These are phyloP conservation scores for Clavariopsis aquatica DNA, from an alignment of 495 filamentous ascomycete species.

Conservation along the genomic window DNA sequence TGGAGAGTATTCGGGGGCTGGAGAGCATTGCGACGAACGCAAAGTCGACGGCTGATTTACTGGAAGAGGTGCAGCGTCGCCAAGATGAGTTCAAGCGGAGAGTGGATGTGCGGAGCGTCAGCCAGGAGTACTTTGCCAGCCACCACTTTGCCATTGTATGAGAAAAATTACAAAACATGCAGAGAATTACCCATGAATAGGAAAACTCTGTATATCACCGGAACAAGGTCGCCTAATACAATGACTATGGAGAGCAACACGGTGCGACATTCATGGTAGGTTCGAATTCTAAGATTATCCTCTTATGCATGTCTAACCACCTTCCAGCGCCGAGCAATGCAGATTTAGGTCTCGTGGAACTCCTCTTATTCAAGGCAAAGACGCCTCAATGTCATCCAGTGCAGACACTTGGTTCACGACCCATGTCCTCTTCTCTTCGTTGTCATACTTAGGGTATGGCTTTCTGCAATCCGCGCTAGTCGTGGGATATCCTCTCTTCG, in stretches of 20 bases:
- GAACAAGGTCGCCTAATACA: too few relatives aligned
- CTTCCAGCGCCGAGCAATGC: slow-evolving; percentile 11
- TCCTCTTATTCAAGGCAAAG: background rate
- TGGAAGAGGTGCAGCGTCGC: slow-evolving; percentile 48
- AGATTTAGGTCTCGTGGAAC: background rate
- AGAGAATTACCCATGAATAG: background rate
- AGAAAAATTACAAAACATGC: background rate
- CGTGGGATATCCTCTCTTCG: slow-evolving; percentile 46
- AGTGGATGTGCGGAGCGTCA: slow-evolving; percentile 45
- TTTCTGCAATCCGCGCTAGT: slow-evolving; percentile 46
- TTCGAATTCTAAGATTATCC: background rate
- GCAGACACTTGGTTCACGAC: slow-evolving; percentile 33
- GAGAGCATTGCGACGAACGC: slow-evolving; percentile 48
- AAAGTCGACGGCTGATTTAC: slow-evolving; percentile 46
- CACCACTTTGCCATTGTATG: slow-evolving; percentile 48
- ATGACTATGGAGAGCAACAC: too few relatives aligned
- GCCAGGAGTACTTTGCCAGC: slow-evolving; percentile 36
- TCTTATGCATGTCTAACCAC: background rate
- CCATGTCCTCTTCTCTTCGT: slow-evolving; percentile 41
- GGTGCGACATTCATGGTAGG: background rate
- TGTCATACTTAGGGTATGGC: slow-evolving; percentile 47
- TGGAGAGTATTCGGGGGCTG: slow-evolving; percentile 46
- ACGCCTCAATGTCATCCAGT: slow-evolving; percentile 26
- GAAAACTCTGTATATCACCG: too few relatives aligned
- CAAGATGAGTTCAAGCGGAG: slow-evolving; percentile 48